Base-by-base conservation (phyloP, 257 asterid genomes). In the Solanum sejunctum region DNA sequence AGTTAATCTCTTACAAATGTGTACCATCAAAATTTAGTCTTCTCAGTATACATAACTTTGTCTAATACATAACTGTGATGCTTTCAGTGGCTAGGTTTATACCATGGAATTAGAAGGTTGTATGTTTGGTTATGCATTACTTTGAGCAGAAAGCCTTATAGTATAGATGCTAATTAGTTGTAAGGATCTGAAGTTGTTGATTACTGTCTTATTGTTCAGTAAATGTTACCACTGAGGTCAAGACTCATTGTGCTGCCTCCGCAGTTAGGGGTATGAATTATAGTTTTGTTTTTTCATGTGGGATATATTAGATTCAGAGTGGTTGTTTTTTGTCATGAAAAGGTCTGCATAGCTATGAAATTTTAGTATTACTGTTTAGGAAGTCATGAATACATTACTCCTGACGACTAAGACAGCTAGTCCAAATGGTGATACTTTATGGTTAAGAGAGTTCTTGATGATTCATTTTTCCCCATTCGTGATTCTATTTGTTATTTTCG, bases 1-100 rank as follows among this genome's bases (percentile, higher is more conserved):
- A 92, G 99, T 89, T 90, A 63, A 73, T 91, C 85, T 78, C 57
- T 83, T 84, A 80, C 63, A 41, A 79, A 72, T 32, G 54, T 39
- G 54, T 72, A 81, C 81, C 49, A 17, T 78, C 64, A 78, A 52
- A 78, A 52, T 16, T 28, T 32, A 52, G 8, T 78, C 4, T 26
- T 78, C 66, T 78, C 49, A 16, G 49, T 52, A 6, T 52, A 28
- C 7, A 10, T 51, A 28, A 28, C 66, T 52, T 78, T 28, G 49
- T 51, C 83, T 77, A 36, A 16, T 4, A 4, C 10, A 51, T 23
- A 77, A 15, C 5, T 67, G 81, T 83, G 13, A 67, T 67, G 85
- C 70, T 52, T 82, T 82, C 51, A 60, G 47, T 1, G 10, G 5
- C 83, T 52, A 52, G 83, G 64, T 78, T 78, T 78, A 16, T 78